phyloP scores from a whole-genome alignment of 2,329 filamentous ascomycete genomes.

The Sporothrix variecibatus region DNA sequence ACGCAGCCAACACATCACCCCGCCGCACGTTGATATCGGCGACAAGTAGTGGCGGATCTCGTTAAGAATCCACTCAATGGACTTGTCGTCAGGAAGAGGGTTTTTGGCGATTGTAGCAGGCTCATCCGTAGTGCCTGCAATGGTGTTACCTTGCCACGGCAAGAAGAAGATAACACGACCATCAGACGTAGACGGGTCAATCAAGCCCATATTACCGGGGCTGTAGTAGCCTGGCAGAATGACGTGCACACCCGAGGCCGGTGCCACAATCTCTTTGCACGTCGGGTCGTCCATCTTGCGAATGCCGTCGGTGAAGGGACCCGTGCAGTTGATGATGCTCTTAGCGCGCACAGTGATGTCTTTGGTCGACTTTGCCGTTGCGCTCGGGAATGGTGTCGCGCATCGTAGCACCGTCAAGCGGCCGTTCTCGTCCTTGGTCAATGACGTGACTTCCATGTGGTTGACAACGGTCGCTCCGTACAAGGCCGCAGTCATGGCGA shows the following conservation, averaged over 20 bases:
- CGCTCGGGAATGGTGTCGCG: conserved; percentile 59
- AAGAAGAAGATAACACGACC: conserved; percentile 87
- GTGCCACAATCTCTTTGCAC: conserved; percentile 74
- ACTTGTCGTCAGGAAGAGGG: conserved; percentile 72
- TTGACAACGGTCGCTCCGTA: conserved; percentile 81
- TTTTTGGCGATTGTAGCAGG: conserved; percentile 67
- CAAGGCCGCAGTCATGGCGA: conserved; percentile 76
- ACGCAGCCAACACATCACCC: conserved; percentile 76
- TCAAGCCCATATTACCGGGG: conserved; percentile 77
- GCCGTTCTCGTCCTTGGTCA: conserved; percentile 71
- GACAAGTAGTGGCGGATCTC: conserved; percentile 76
- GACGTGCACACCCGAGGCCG: conserved; percentile 77
- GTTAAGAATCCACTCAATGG: conserved; percentile 79
- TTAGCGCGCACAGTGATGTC: conserved; percentile 74
- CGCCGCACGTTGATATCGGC: conserved; percentile 72
- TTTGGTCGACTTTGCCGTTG: conserved; percentile 52
- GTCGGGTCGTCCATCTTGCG: conserved; percentile 76
- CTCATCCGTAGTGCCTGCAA: conserved; percentile 79
- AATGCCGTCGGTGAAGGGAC: conserved; percentile 77
- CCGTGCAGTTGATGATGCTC: conserved; percentile 81
- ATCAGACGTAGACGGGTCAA: conserved; percentile 78
- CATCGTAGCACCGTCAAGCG: conserved; percentile 66
- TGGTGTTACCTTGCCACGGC: conserved; percentile 83
- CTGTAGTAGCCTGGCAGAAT: conserved; percentile 80
- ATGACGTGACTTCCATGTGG: conserved; percentile 73